Conservation (phyloP, 2,329 filamentous ascomycete species). For the Colletotrichum viniferum region DNA sequence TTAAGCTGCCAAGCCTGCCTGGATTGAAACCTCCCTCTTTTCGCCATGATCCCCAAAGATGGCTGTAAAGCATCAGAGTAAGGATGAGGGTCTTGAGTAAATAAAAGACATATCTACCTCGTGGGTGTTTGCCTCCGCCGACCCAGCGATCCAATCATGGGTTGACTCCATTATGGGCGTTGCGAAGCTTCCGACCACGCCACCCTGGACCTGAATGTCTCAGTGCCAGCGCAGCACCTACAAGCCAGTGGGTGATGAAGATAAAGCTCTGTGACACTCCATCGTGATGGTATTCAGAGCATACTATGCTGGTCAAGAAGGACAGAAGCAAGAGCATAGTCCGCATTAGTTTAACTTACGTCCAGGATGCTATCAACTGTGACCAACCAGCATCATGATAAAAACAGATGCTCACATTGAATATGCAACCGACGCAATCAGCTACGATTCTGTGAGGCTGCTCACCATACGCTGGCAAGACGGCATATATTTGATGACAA, state of each 20-base stretch:
- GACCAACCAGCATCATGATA: too few species aligned
- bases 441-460: background rate
- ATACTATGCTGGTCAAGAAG: background rate
- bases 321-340: background rate
- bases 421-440: background rate
- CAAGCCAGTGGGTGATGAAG: background rate
- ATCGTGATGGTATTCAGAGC: background rate
- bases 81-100: background rate
- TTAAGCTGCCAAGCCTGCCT: too few species aligned
- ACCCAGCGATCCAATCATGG: background rate
- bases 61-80: too few species aligned
- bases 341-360: fast-evolving
- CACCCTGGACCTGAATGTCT: background rate
- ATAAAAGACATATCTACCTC: background rate
- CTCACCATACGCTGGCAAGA: background rate
- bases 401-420: background rate
- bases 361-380: background rate
- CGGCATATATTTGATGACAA: background rate
- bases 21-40: fast-evolving
- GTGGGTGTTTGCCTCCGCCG: background rate
- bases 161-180: background rate
- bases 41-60: fast-evolving
- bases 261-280: fast-evolving
- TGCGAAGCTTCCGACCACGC: background rate
- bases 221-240: fast-evolving